Conservation (phyloP, 495 filamentous ascomycete species). For the Penicillium robsamsonii region DNA sequence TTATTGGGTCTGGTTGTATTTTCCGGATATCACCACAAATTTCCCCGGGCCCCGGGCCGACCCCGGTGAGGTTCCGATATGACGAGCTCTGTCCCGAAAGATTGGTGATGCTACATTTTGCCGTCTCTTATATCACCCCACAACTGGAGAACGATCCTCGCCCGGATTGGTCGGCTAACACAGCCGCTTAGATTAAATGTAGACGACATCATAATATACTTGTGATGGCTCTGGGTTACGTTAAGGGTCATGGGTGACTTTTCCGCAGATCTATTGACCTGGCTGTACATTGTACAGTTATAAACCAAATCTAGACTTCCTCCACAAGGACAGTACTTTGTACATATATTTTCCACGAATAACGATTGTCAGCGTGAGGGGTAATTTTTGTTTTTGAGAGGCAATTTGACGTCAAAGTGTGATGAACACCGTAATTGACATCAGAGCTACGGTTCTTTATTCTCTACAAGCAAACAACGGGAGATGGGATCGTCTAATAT, state of each 20-base stretch:
- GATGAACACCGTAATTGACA: no score
- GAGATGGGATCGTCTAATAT: no score
- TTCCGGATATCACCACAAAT: neutral
- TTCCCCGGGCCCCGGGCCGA: neutral
- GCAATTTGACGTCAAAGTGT: neutral
- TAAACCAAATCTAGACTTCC: neutral
- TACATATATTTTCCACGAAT: neutral
- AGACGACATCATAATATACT: neutral
- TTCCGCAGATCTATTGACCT: neutral
- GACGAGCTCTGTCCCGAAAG: neutral
- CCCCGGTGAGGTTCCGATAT: neutral
- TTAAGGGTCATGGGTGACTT: neutral
- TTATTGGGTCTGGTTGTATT: no score
- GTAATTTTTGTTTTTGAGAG: neutral
- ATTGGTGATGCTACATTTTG: neutral
- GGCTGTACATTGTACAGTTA: neutral
- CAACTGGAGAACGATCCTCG: neutral
- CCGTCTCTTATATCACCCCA: neutral
- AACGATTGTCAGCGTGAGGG: neutral
- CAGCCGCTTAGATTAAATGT: neutral
- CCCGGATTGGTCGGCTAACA: neutral
- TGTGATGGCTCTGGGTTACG: neutral
- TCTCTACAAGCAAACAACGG: no score
- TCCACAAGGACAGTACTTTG: neutral
- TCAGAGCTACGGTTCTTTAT: no score